Base-by-base conservation (phyloP, 768 basidiomycete species). In the Lentinula guzmanii region DNA sequence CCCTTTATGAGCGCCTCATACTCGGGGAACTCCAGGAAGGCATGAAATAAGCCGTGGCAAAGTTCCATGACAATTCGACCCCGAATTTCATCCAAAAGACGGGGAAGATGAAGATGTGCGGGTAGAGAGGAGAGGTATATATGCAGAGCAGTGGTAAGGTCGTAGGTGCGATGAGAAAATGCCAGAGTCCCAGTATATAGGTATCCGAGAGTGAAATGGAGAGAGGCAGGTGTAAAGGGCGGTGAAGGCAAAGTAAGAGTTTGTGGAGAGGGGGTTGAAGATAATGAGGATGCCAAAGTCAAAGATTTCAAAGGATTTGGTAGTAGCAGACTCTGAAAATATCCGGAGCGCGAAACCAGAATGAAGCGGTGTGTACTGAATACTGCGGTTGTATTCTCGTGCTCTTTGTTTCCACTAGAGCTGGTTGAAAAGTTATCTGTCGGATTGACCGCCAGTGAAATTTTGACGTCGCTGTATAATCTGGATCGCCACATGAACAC, bases 341-440 rank as follows among this genome's bases (percentile, higher is more conserved):
- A 98, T 0, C 89, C 85, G 1, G 87, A 91, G 10, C 96, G 86
- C 1, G 93, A 93, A 42, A 88, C 87, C 53, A 99, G 87, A 60
- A 98, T 88, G 72, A 96, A 98, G 18, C 93, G 86, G 71, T 99
- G 97, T 4, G 92, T 88, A 0, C 93, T 88, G 73, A 98, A 98
- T 9, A 94, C 82, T 24, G 89, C 89, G 1, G 89, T 93, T 1
- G 87, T 82, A 59, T 78, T 82, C 61, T 90, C 88, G 60, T 86
- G 85, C 60, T 81, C 77, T 50, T 82, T 81, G 51, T 60, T 52
- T 6, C 58, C 48, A 24, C 43, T 48, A 10, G 28, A 48, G 37
- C 58, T 45, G 3, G 46, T 48, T 5, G 37, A 48, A 33, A 45
- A 48, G 13, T 39, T 59, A 24, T 41, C 48, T 37, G 31, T 46